phyloP scores from a whole-genome alignment of 208 protist species.

The Herpetomonas samuelpessoai region DNA sequence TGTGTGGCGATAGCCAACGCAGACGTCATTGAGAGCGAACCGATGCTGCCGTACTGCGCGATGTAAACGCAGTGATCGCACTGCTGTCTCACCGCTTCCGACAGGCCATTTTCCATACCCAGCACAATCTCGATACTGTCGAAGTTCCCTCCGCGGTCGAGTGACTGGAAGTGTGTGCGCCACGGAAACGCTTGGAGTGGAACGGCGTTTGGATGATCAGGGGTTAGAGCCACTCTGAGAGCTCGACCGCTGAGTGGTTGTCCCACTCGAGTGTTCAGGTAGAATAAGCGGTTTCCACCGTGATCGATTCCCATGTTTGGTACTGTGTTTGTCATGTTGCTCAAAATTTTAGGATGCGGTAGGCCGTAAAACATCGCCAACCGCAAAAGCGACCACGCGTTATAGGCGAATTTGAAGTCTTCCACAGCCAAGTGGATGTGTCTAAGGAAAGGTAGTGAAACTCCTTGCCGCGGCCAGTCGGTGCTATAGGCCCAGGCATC shows the following conservation, averaged over 20 bases:
- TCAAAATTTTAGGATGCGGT: conserved; percentile 63
- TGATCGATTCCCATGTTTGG: conserved; percentile 73
- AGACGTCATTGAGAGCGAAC: conserved; percentile 79
- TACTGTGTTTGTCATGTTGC: conserved; percentile 35
- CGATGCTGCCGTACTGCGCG: conserved; percentile 85
- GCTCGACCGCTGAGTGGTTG: conserved; percentile 14
- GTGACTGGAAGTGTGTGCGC: no score
- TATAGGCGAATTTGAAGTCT: conserved; percentile 88
- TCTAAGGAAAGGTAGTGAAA: conserved; percentile 29
- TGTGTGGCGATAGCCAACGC: conserved; percentile 76
- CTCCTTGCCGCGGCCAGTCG: conserved; percentile 39
- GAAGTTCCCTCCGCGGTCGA: conserved; percentile 1
- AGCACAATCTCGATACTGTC: conserved; percentile 60
- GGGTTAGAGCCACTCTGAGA: conserved; percentile 60
- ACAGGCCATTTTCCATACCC: conserved; percentile 86
- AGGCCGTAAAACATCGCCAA: conserved; percentile 76
- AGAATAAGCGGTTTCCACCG: conserved; percentile 70
- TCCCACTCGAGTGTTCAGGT: conserved; percentile 49
- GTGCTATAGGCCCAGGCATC: conserved; percentile 81
- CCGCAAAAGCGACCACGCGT: conserved; percentile 76
- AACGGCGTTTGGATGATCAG: conserved; percentile 44
- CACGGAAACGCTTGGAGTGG: conserved; percentile 50
- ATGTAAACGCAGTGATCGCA: conserved; percentile 71
- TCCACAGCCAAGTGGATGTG: conserved; percentile 55
- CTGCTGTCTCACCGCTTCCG: conserved; percentile 17